Conservation (phyloP, 306 rosid genomes). For the Medicago lupulina region DNA sequence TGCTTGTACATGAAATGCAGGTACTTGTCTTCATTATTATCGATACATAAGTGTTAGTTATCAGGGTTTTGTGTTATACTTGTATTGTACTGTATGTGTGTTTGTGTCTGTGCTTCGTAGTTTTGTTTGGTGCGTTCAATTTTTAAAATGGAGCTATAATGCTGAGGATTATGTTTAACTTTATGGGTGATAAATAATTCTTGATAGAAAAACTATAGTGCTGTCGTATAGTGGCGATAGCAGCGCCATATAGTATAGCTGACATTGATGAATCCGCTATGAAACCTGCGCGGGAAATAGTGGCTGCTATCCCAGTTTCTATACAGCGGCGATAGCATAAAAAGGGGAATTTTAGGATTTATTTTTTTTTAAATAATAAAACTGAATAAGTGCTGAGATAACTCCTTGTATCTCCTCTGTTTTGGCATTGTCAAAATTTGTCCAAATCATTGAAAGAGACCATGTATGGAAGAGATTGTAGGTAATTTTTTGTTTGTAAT, state of each 20-base stretch:
- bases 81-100: not conserved
- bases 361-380: no score
- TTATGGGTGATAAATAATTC: not conserved
- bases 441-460: not conserved
- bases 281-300: no score
- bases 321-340: no score
- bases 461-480: not conserved
- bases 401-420: constrained; percentile 12
- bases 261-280: no score
- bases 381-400: not conserved
- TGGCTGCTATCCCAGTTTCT: no score
- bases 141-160: not conserved
- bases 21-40: constrained; percentile 22
- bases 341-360: no score
- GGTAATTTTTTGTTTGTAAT: not conserved
- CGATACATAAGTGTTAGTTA: not conserved
- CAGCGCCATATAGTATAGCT: no score
- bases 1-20: constrained; percentile 60
- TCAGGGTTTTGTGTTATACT: not conserved
- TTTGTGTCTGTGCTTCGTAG: not conserved
- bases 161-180: not conserved
- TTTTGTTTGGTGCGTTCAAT: not conserved
- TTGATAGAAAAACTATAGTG: not conserved
- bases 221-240: no score
- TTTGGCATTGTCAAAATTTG: not conserved